phyloP scores from a whole-genome alignment of 805 yeast species.

The Cyberlindnera xishuangbannaensis region DNA sequence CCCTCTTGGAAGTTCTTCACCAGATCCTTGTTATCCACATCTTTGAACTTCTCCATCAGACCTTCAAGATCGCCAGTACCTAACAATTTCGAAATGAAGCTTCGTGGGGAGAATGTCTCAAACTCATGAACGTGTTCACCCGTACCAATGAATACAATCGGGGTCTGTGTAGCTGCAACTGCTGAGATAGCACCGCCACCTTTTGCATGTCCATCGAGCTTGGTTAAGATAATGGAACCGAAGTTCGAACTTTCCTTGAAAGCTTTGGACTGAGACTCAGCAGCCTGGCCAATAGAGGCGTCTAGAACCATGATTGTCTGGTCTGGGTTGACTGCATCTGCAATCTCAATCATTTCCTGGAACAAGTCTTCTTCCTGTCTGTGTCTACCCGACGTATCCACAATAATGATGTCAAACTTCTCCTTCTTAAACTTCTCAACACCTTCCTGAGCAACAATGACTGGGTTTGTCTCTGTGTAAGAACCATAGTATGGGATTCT shows the following conservation, averaged over 20 bases:
- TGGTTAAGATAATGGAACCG: constrained; percentile 91
- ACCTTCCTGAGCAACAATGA: constrained; percentile 85
- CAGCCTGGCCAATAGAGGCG: constrained; percentile 98
- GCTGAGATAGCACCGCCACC: constrained; percentile 99
- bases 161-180: constrained; percentile 94
- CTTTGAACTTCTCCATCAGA: constrained; percentile 88
- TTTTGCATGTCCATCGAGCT: constrained; percentile 98
- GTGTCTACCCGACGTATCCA: constrained; percentile 97
- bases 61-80: constrained; percentile 97
- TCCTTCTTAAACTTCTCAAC: constrained; percentile 87
- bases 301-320: constrained; percentile 97
- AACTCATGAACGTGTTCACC: constrained; percentile 95
- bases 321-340: constrained; percentile 82
- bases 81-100: constrained; percentile 83
- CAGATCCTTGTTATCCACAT: constrained; percentile 83
- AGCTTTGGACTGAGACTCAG: constrained; percentile 90
- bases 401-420: constrained; percentile 87
- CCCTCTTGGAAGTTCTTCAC: constrained; percentile 94
- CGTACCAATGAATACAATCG: constrained; percentile 93
- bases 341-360: constrained; percentile 91
- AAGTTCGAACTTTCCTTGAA: constrained; percentile 90
- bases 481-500: constrained; percentile 93
- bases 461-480: constrained; percentile 94
- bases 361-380: constrained; percentile 89
- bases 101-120: constrained; percentile 84